phyloP scores from a whole-genome alignment of 345 rosid species.

The Turnera subulata region DNA sequence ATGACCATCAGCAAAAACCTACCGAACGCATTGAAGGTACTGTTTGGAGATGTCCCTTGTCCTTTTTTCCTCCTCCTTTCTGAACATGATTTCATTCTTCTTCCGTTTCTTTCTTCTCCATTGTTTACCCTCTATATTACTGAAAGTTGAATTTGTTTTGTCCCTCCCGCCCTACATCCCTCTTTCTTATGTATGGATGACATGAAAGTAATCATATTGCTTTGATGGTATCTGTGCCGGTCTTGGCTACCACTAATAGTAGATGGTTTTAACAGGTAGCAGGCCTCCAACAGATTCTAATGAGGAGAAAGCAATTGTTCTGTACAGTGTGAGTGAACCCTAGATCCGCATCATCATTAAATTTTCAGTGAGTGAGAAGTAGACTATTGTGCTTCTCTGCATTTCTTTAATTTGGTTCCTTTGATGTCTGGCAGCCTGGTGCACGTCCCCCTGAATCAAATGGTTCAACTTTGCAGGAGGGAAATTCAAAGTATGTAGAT shows the following conservation, averaged over 20 bases:
- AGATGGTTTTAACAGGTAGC: slow-evolving; percentile 42
- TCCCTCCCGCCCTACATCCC: too few species aligned
- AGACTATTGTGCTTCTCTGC: too few species aligned
- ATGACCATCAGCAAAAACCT: slow-evolving; percentile 43
- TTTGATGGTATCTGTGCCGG: too few species aligned
- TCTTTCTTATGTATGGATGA: too few species aligned
- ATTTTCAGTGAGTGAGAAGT: neutral
- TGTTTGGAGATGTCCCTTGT: neutral
- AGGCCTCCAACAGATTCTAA: slow-evolving; percentile 36
- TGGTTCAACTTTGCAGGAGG: slow-evolving; percentile 42
- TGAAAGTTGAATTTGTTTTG: too few species aligned
- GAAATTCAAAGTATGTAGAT: slow-evolving; percentile 66
- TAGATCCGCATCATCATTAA: slow-evolving; percentile 5
- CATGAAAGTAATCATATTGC: too few species aligned
- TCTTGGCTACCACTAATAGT: slow-evolving; percentile 15
- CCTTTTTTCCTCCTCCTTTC: neutral
- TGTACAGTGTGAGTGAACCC: slow-evolving; percentile 54
- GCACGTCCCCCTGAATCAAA: slow-evolving; percentile 52
- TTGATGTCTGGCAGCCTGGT: slow-evolving; percentile 58
- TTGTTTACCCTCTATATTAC: too few species aligned
- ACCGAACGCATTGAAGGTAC: slow-evolving; percentile 63
- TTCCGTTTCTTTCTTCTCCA: neutral
- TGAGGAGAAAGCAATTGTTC: slow-evolving; percentile 89
- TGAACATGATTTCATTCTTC: neutral
- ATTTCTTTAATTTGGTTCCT: slow-evolving; percentile 16